Base-by-base conservation (phyloP, 345 rosid species). In the Clausena lansium region DNA sequence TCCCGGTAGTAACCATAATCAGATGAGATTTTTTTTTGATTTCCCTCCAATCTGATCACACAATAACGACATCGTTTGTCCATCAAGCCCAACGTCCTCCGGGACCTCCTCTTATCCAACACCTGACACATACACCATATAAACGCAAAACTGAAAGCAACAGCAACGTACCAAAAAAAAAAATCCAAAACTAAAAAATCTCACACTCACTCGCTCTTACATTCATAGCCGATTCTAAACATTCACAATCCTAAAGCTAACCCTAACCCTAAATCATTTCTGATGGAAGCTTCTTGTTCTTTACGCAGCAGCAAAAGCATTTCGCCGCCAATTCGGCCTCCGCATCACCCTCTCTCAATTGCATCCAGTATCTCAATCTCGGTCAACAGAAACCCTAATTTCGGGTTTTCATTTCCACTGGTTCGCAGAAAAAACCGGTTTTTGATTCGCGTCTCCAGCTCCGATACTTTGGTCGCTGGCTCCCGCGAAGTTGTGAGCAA, bases 381-480 rank as follows among this genome's bases (percentile, higher is more conserved):
- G 67, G 62, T 64, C 67, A 78, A 41, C 80, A 82, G 80, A 65
- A 78, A 61, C 80, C 84, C 79, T 72, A 74, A 76, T 13, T 79
- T 77, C 35, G 30, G 74, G 54, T 76, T 77, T 13, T 81, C 86
- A 13, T 81, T 81, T 25, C 84, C 70, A 54, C 83, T 80, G 36
- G 4, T 77, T 65, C 83, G 81, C 73, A 84, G 80, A 9, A 82
- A 77, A 54, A 87, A 57, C 62, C 71, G 78, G 36, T 87, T 85
- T 9, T 47, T 60, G 10, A 28, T 70, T 81, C 47, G 80, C 36
- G 85, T 88, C 3, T 91, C 94, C 39, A 83, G 87, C 84, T 88
- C 97, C 61, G 96, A 92, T 58, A 91, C 93, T 32, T 69, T 92
- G 58, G 64, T 93, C 25, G 86, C 92, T 2, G 91, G 88, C 62